A percentile compares a stretch with the other conserved stretches of the same genome.
phyloP scores from a whole-genome alignment of 768 basidiomycete genomes.

The Daedaleopsis nitida region DNA sequence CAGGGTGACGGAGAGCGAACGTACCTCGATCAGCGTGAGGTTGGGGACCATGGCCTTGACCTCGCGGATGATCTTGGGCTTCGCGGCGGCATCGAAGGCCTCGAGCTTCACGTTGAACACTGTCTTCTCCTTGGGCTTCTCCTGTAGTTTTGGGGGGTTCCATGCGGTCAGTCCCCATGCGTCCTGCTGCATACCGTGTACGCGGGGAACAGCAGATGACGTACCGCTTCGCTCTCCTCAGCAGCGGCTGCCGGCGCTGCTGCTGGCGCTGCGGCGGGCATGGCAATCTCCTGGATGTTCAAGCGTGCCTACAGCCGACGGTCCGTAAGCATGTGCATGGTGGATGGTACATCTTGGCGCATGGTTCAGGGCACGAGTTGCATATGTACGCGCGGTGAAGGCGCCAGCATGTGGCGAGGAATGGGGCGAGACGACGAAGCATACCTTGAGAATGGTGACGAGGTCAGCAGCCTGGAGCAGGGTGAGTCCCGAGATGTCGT shows the following conservation, averaged over 20 bases:
- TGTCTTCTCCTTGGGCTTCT: slow-evolving; percentile 99
- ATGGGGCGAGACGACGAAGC: slow-evolving; percentile 11
- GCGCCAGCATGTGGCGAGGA: background rate
- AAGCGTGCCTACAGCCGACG: slow-evolving; percentile 64
- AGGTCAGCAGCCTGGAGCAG: slow-evolving; percentile 95
- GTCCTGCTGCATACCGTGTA: background rate
- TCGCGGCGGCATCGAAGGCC: slow-evolving; percentile 87
- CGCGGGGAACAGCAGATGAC: slow-evolving; percentile 24
- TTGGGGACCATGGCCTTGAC: slow-evolving; percentile 95
- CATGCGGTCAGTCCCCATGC: background rate
- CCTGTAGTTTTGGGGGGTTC: slow-evolving; percentile 43
- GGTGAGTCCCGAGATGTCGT: slow-evolving; percentile 87
- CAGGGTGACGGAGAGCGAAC: slow-evolving; percentile 32
- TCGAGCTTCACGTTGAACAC: slow-evolving; percentile 94
- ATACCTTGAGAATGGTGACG: slow-evolving; percentile 86
- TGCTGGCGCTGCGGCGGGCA: slow-evolving; percentile 75
- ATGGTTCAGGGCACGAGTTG: background rate
- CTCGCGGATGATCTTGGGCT: slow-evolving; percentile 97
- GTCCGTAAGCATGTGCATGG: no score
- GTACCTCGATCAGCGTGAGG: slow-evolving; percentile 94
- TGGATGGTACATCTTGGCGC: background rate
- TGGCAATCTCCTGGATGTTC: slow-evolving; percentile 96
- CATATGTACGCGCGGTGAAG: background rate
- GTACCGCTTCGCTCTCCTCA: slow-evolving; percentile 63
- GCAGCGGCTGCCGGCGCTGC: slow-evolving; percentile 56